These are phyloP conservation scores for Phytophthora sojae DNA, from an alignment of 352 stramenopile genomes.

Conservation along the genomic window DNA sequence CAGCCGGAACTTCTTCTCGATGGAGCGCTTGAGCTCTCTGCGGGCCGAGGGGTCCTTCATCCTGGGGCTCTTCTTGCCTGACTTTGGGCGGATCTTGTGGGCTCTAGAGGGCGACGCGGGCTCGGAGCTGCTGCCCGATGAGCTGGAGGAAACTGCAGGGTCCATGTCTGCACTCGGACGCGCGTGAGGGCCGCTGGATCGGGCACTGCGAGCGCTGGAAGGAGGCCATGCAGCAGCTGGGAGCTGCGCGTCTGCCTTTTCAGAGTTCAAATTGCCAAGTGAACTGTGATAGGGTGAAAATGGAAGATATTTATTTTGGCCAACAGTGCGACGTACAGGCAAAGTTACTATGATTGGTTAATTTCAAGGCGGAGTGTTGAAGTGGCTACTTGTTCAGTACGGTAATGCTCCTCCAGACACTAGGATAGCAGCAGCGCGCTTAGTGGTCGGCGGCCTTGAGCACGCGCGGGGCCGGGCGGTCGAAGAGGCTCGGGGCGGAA, in stretches of 20 bases:
- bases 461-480: constrained; percentile 69
- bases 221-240: constrained; percentile 21
- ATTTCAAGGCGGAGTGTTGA: constrained; percentile 23
- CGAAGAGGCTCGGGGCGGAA: constrained; percentile 72
- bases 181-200: constrained; percentile 2
- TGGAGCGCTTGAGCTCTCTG: constrained; percentile 59
- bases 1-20: constrained; percentile 77
- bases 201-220: constrained; percentile 14
- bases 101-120: constrained; percentile 19
- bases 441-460: constrained; percentile 78
- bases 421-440: neutral
- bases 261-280: constrained; percentile 12
- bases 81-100: constrained; percentile 30
- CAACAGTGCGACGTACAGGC: constrained; percentile 1
- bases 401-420: constrained; percentile 2
- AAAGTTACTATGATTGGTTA: constrained; percentile 22
- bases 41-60: constrained; percentile 13
- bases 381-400: neutral
- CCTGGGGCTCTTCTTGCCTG: constrained; percentile 10
- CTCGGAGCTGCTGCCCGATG: constrained; percentile 14
- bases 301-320: neutral
- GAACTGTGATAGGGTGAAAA: constrained; percentile 25
- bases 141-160: constrained; percentile 3
- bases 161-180: neutral
- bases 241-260: constrained; percentile 1